These are phyloP conservation scores for Nemania abortiva DNA, from an alignment of 2,329 filamentous ascomycete genomes.

Conservation along the genomic window DNA sequence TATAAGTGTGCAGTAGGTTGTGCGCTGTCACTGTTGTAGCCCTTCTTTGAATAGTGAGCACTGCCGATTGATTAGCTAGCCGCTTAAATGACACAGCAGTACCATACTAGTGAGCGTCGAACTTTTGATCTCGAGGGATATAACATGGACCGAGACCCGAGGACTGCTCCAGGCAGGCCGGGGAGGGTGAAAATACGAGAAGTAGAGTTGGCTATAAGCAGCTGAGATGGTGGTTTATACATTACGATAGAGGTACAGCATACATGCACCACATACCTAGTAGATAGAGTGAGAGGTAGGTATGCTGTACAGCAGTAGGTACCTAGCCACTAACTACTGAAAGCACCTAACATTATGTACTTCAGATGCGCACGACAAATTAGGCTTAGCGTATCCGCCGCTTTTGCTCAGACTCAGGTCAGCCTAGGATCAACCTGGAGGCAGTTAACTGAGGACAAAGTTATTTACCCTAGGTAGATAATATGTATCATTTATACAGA, in stretches of 20 bases:
- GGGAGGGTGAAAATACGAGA: neutral
- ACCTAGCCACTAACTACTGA: too few relatives aligned
- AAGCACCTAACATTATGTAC: too few relatives aligned
- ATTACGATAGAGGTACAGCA: neutral
- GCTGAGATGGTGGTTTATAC: neutral
- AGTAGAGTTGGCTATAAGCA: neutral
- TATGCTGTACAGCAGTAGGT: too few relatives aligned
- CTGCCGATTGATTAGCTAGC: neutral
- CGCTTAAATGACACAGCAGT: neutral
- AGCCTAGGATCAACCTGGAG: too few relatives aligned
- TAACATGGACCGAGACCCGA: constrained; percentile 11
- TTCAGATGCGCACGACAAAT: too few relatives aligned
- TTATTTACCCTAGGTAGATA: too few relatives aligned
- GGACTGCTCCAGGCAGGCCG: constrained; percentile 19
- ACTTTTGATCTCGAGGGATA: neutral
- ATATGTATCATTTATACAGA: too few relatives aligned
- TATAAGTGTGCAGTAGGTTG: neutral
- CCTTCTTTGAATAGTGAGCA: neutral
- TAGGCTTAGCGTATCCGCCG: too few relatives aligned
- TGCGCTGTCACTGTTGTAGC: neutral
- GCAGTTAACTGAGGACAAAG: too few relatives aligned
- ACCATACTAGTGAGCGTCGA: neutral
- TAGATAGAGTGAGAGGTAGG: too few relatives aligned
- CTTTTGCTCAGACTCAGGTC: too few relatives aligned
- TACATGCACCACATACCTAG: too few relatives aligned